Evolutionary conservation across 1,139 yeast genomes (phyloP), one percentile per base, ranked within the genome.

Genomic region (Taphrina pruni): DNA sequence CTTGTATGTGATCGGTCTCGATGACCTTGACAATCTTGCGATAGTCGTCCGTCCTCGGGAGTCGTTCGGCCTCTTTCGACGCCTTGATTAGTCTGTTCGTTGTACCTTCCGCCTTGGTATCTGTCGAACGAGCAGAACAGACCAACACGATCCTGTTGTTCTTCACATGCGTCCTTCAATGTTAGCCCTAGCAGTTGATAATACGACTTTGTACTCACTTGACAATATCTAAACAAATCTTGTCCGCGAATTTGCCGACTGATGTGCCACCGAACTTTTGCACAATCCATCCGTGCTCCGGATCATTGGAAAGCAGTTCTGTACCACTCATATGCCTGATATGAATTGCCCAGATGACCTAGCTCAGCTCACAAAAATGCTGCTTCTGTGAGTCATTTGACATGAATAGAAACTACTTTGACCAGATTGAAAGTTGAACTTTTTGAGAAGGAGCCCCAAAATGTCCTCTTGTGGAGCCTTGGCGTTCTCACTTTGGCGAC

Each of bases 201-300:
- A 39, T 20, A 45, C 20, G 48, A 45, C 8, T 12, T n/a, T 14
- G 32, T 26, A 54, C 74, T 69, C 56, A 72, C 74, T 65, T 56
- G 17, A 73, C 74, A 66, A 94, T 91, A 73, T 91, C 90, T 73
- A 89, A 89, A 20, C 92, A 93, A 69, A 94, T 94, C 73, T 88
- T 85, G 68, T 84, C 86, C 6, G 97, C 90, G 78, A 93, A 93
- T 78, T 94, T 94, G 41, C 99, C 99, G 50, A 94, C 97, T 58
- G 96, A 88, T n/a, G 99, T 94, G 66, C 99, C 99, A 56, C 99
- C 99, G 76, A 90, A 94, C 79, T 94, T 94, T 78, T 94, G 99
- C 8, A 94, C 89, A 32, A 94, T 81, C 97, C 98, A 93, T 21
- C 87, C 87, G 2, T 78, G 75, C 5, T 72, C 70, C 26, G 72